Percentiles rank a stretch among this genome's conserved stretches.
Conservation (phyloP, 306 rosid genomes). For the Ceratonia siliqua region DNA sequence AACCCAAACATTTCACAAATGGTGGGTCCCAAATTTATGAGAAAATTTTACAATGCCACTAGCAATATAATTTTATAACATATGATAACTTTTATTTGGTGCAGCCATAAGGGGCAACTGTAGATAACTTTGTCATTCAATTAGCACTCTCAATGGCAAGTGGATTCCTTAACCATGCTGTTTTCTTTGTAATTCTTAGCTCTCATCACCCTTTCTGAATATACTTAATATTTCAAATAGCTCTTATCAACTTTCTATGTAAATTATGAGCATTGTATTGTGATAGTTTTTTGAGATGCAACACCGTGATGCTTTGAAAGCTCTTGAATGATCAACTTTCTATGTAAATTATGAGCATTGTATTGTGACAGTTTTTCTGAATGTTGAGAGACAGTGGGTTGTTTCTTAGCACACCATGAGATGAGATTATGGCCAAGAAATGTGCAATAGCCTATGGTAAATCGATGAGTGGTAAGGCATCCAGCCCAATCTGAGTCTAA, state of each 20-base stretch:
- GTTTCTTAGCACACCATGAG: too few relatives aligned
- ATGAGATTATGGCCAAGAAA: too few relatives aligned
- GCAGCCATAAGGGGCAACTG: slow-evolving; percentile 95
- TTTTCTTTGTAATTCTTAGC: slow-evolving; percentile 21
- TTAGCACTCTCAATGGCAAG: slow-evolving; percentile 83
- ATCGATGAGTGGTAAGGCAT: too few relatives aligned
- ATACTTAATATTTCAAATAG: slow-evolving; percentile 45
- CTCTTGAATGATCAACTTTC: too few relatives aligned
- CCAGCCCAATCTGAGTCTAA: too few relatives aligned
- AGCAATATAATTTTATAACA: slow-evolving; percentile 4
- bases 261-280: slow-evolving; percentile 32
- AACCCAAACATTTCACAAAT: slow-evolving; percentile 5
- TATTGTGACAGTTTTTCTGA: too few relatives aligned
- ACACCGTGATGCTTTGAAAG: slow-evolving; percentile 76
- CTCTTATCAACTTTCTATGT: slow-evolving; percentile 49
- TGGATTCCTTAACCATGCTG: slow-evolving; percentile 23
- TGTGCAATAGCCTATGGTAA: too few relatives aligned
- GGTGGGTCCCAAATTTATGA: slow-evolving; percentile 12
- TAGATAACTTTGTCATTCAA: slow-evolving; percentile 77
- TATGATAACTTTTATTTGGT: slow-evolving; percentile 28
- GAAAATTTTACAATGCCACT: slow-evolving; percentile 6
- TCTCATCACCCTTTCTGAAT: slow-evolving; percentile 32
- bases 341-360: too few relatives aligned
- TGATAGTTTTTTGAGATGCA: slow-evolving; percentile 96
- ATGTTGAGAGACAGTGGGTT: too few relatives aligned